Evolutionary conservation across 768 basidiomycete species (phyloP).

Genomic region (Psilocybe subaeruginosa): DNA sequence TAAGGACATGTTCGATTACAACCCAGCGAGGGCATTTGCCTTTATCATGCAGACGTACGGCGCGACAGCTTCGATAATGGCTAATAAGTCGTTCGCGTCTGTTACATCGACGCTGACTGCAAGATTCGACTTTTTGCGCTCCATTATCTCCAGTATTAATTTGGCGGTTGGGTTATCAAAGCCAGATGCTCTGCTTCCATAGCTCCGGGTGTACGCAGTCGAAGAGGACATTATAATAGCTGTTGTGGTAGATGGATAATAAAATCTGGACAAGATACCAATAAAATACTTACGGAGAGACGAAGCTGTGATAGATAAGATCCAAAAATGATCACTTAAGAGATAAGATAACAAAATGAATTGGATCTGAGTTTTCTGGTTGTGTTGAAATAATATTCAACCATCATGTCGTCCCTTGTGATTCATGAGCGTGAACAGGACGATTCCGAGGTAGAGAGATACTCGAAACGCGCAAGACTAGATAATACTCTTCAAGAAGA

Average conservation of each 20-base stretch:
- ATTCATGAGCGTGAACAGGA: constrained; percentile 57
- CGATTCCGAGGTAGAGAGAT: constrained; percentile 44
- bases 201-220: constrained; percentile 49
- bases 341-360: constrained; percentile 11
- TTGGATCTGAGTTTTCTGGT: neutral
- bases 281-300: neutral
- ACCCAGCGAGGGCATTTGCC: constrained; percentile 47
- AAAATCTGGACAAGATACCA: constrained; percentile 20
- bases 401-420: constrained; percentile 32
- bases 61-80: constrained; percentile 87
- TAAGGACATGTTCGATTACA: constrained; percentile 21
- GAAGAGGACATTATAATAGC: constrained; percentile 31
- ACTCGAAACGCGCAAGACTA: constrained; percentile 46
- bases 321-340: neutral
- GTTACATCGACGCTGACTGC: constrained; percentile 97
- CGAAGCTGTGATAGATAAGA: neutral
- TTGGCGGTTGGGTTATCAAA: constrained; percentile 79
- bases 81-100: constrained; percentile 72
- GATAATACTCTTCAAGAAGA: constrained; percentile 26
- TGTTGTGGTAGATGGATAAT: neutral
- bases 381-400: neutral
- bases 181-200: constrained; percentile 58
- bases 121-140: constrained; percentile 87
- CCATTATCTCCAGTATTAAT: constrained; percentile 79
- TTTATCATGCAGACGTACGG: constrained; percentile 94